A percentile compares a stretch with the other conserved stretches of the same genome.
Conservation (phyloP, 148 eudicot genomes). For the Vaccinium myrtillus region DNA sequence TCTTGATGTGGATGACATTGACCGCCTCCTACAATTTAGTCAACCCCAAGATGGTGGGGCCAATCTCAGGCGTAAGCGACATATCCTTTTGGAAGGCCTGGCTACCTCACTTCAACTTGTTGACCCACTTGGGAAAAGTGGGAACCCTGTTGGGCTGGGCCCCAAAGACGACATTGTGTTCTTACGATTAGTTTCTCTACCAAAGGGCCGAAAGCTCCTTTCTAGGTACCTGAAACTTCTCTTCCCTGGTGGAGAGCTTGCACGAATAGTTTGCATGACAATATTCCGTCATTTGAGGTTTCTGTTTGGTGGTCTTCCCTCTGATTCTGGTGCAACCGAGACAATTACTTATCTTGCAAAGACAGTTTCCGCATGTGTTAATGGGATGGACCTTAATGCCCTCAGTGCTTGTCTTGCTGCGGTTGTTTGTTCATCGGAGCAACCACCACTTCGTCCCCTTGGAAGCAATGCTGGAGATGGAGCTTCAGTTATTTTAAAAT, state of each 20-base stretch:
- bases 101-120: conserved; percentile 82
- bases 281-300: conserved; percentile 91
- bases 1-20: conserved; percentile 90
- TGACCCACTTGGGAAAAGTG: conserved; percentile 79
- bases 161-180: conserved; percentile 80
- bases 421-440: conserved; percentile 90
- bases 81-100: conserved; percentile 67
- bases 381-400: conserved; percentile 74
- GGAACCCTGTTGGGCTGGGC: conserved; percentile 46
- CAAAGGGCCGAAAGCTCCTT: conserved; percentile 86
- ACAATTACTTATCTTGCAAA: conserved; percentile 51
- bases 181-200: conserved; percentile 66
- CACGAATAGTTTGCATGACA: conserved; percentile 85
- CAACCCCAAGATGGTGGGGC: conserved; percentile 77
- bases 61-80: conserved; percentile 61
- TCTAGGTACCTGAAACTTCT: conserved; percentile 63
- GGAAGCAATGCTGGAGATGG: conserved; percentile 88
- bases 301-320: conserved; percentile 66
- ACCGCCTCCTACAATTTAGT: conserved; percentile 69
- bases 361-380: conserved; percentile 54
- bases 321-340: conserved; percentile 48
- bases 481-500: conserved; percentile 67
- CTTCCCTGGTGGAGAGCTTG: conserved; percentile 61
- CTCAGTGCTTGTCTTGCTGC: conserved; percentile 96
- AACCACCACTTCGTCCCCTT: conserved; percentile 89